phyloP scores from a whole-genome alignment of 257 asterid genomes.

The Gardenia jasminoides region DNA sequence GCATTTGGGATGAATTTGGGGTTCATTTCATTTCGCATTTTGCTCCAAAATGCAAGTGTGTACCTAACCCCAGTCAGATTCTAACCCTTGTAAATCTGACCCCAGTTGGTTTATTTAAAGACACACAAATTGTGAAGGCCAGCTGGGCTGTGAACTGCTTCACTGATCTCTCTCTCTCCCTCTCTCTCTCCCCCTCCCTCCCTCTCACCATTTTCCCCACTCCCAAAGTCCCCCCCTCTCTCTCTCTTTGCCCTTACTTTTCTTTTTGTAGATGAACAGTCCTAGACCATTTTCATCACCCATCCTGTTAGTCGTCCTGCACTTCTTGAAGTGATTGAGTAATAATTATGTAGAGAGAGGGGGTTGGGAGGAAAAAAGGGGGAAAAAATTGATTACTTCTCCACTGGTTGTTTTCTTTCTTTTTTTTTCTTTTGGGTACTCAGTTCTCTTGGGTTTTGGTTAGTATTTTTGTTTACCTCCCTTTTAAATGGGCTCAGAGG shows the following conservation, averaged over 20 bases:
- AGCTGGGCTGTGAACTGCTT: slow-evolving; percentile 36
- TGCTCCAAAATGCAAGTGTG: background rate
- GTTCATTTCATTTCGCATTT: slow-evolving; percentile 33
- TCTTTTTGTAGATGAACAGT: slow-evolving; percentile 49
- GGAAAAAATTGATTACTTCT: slow-evolving; percentile 20
- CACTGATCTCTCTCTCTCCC: slow-evolving; percentile 19
- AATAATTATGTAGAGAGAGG: slow-evolving; percentile 39
- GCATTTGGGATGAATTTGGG: slow-evolving; percentile 38
- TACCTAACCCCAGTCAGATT: slow-evolving; percentile 45
- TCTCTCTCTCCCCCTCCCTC: slow-evolving; percentile 10
- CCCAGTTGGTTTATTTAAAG: slow-evolving; percentile 64
- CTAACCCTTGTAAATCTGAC: slow-evolving; percentile 50
- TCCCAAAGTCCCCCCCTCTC: slow-evolving; percentile 4
- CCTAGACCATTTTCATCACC: slow-evolving; percentile 18
- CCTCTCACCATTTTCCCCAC: slow-evolving; percentile 9
- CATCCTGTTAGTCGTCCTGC: background rate
- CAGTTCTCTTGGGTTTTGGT: slow-evolving; percentile 19
- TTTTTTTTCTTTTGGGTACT: slow-evolving; percentile 23
- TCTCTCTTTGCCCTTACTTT: slow-evolving; percentile 2
- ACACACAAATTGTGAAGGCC: slow-evolving; percentile 41
- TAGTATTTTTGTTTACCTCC: background rate
- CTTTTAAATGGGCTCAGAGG: slow-evolving; percentile 57
- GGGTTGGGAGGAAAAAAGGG: background rate
- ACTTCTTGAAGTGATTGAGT: slow-evolving; percentile 40
- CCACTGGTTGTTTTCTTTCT: slow-evolving; percentile 1